Base-by-base conservation (phyloP, 306 rosid species). In the Cyamopsis tetragonoloba region DNA sequence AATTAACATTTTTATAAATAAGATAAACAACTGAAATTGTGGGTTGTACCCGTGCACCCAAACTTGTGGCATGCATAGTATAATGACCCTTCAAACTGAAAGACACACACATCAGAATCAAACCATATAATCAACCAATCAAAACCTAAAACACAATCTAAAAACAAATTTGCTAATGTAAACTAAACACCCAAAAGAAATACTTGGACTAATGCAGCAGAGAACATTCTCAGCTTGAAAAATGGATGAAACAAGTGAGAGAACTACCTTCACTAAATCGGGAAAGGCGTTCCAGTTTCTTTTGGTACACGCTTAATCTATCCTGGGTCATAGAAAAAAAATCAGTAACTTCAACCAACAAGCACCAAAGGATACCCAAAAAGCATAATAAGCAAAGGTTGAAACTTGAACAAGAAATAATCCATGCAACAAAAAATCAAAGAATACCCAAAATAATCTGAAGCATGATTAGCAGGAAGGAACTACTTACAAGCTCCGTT, bases 401-500 rank as follows among this genome's bases (percentile, higher is more conserved):
- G 37, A 73, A 62, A 60, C 70, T 50, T 68, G 28, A 19, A 39
- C 11, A 9, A 27, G 22, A 62, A 71, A 63, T 49, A 26, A 10
- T 0, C 2, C 19, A 85, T 53, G 59, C 43, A 74, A 35, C 46
- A 57, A 0, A 4, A n/a, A 37, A n/a, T 10, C 0, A 35, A 46
- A 75, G 32, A 15, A 54, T 53, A 3, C 38, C 66, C 31, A 42
- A 27, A 54, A 30, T n/a, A n/a, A n/a, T n/a, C n/a, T n/a, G 10
- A 34, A 39, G 13, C 18, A 35, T 43, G 3, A 58, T 12, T 6
- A 59, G 69, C 38, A 80, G 13, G 6, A 43, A 76, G n/a, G 2
- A n/a, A n/a, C n/a, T n/a, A 84, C 91, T 61, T 79, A 89, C 98
- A 72, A 88, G 87, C 85, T 93, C 97, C 2, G 87, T 63, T 54